Evolutionary conservation across 371 early-diverging fungal species (phyloP).

Genomic region (Lichtheimia ramosa): DNA sequence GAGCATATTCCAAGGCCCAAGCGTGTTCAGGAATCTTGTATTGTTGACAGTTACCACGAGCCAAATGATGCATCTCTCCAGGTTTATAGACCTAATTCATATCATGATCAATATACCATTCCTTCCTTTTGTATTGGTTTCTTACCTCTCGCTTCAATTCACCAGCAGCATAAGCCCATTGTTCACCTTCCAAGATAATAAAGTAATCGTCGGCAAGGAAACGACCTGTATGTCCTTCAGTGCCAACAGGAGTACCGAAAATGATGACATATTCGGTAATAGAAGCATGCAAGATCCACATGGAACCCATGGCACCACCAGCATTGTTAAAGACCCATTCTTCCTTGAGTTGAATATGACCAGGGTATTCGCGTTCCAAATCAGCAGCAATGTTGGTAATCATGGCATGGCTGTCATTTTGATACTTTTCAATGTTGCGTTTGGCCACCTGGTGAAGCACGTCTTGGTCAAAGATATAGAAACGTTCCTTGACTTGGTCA

Average conservation of each 20-base stretch:
- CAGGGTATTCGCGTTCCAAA: conserved; percentile 43
- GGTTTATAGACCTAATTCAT: conserved; percentile 39
- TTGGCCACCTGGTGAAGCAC: conserved; percentile 44
- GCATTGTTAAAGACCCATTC: conserved; percentile 60
- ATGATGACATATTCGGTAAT: conserved; percentile 57
- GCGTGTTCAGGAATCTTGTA: conserved; percentile 58
- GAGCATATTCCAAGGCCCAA: conserved; percentile 59
- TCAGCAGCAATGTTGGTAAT: conserved; percentile 37
- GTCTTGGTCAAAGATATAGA: conserved; percentile 46
- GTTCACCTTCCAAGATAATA: conserved; percentile 58
- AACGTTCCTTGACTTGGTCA: conserved; percentile 39
- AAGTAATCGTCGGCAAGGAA: conserved; percentile 58
- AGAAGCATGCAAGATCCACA: conserved; percentile 56
- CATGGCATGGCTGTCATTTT: conserved; percentile 33
- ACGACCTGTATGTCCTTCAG: conserved; percentile 57
- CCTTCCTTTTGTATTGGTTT: neutral
- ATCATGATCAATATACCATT: neutral
- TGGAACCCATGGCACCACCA: conserved; percentile 61
- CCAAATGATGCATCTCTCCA: conserved; percentile 53
- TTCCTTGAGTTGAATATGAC: conserved; percentile 42
- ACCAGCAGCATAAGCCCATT: conserved; percentile 55
- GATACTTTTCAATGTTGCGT: conserved; percentile 40
- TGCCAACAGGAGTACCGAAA: conserved; percentile 58
- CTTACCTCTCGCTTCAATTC: conserved; percentile 35
- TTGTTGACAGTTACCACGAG: conserved; percentile 49